Percentiles rank a stretch among this genome's conserved stretches.
phyloP scores from a whole-genome alignment of 768 basidiomycete genomes.

The Cystofilobasidium macerans region DNA sequence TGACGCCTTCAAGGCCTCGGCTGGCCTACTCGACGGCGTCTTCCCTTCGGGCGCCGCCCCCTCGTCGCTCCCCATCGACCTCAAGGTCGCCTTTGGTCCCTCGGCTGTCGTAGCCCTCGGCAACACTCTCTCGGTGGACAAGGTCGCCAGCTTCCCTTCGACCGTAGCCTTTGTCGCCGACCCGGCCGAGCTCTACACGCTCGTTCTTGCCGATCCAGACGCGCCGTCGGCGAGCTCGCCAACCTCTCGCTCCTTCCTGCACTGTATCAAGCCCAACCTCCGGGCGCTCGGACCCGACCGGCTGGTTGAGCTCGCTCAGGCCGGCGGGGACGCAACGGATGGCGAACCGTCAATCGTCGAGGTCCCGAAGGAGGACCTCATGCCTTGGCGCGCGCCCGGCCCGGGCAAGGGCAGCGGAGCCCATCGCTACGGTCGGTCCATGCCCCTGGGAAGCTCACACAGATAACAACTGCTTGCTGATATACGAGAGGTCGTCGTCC shows the following conservation, averaged over 20 bases:
- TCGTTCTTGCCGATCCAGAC: conserved; percentile 14
- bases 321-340: background rate
- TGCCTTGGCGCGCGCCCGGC: conserved; percentile 16
- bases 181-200: conserved; percentile 3
- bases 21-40: conserved; percentile 10
- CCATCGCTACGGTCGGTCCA: conserved; percentile 14
- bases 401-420: conserved; percentile 11
- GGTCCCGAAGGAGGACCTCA: conserved; percentile 10
- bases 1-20: background rate
- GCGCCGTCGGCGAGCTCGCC: conserved; percentile 11
- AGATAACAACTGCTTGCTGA: too few relatives aligned
- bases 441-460: too few relatives aligned
- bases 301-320: conserved; percentile 1
- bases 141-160: background rate
- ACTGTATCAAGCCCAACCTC: conserved; percentile 19
- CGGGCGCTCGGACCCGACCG: background rate
- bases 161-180: conserved; percentile 12
- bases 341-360: conserved; percentile 1
- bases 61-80: background rate
- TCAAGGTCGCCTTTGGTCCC: conserved; percentile 8
- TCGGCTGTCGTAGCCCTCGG: conserved; percentile 10
- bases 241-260: conserved; percentile 14
- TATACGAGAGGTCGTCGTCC: too few relatives aligned
- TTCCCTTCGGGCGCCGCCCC: background rate
- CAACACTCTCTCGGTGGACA: background rate